phyloP scores from a whole-genome alignment of 768 basidiomycete genomes.

The Serendipita sp. region DNA sequence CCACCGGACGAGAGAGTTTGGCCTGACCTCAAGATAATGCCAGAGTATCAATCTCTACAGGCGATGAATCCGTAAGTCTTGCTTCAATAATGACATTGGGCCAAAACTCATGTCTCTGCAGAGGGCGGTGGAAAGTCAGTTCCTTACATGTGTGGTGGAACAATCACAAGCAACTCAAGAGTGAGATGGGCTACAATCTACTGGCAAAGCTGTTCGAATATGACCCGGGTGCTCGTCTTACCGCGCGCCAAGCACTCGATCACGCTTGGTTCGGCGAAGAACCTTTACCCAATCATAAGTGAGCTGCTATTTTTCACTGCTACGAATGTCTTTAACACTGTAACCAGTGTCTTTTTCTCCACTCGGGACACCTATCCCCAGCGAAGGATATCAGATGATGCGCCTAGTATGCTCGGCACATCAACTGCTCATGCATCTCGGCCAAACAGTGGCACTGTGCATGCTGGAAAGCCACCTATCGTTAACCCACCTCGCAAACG shows the following conservation, averaged over 20 bases:
- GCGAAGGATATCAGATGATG: conserved; percentile 83
- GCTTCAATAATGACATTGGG: neutral
- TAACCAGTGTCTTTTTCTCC: conserved; percentile 20
- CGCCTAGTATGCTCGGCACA: conserved; percentile 53
- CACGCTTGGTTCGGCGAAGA: conserved; percentile 93
- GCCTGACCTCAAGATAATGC: conserved; percentile 73
- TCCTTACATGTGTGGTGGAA: conserved; percentile 65
- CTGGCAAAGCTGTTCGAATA: conserved; percentile 77
- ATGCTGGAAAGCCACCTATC: neutral
- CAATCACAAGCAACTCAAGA: conserved; percentile 31
- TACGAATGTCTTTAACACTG: neutral
- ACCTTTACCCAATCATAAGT: conserved; percentile 76
- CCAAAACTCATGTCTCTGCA: neutral
- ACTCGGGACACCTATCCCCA: conserved; percentile 64
- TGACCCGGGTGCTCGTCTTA: conserved; percentile 77
- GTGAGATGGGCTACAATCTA: conserved; percentile 58
- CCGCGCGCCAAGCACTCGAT: conserved; percentile 60
- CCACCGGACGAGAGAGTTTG: conserved; percentile 76
- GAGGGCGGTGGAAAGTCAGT: conserved; percentile 34
- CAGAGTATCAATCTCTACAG: conserved; percentile 73
- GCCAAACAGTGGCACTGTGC: neutral
- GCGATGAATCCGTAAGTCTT: conserved; percentile 51
- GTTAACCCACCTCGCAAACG: neutral
- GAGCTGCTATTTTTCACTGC: conserved; percentile 18
- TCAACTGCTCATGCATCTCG: neutral